phyloP scores from a whole-genome alignment of 2,329 filamentous ascomycete genomes.

The Fusarium abutilonis region DNA sequence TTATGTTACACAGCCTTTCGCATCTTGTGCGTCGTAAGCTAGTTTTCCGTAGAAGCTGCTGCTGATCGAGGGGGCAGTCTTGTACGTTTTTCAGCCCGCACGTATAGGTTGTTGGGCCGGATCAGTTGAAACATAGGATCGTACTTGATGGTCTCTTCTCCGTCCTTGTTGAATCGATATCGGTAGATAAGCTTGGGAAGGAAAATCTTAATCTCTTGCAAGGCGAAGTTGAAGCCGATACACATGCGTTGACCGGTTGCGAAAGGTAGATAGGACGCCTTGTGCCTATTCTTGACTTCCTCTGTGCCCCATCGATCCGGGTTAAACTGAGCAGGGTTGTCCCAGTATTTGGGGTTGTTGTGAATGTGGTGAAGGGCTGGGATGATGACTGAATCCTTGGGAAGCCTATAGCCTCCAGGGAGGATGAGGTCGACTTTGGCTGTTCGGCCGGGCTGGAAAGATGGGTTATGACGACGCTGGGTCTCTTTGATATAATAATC shows the following conservation, averaged over 20 bases:
- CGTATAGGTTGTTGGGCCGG: slow-evolving; percentile 64
- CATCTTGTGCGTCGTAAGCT: not conserved
- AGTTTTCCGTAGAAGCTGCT: not conserved
- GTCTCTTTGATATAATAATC: slow-evolving; percentile 70
- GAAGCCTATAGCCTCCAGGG: slow-evolving; percentile 66
- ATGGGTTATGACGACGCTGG: slow-evolving; percentile 67
- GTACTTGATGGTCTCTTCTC: slow-evolving; percentile 63
- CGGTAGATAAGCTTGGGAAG: slow-evolving; percentile 66
- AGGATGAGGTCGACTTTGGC: slow-evolving; percentile 65
- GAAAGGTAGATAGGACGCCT: slow-evolving; percentile 67
- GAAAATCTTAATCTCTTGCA: slow-evolving; percentile 69
- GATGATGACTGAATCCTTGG: slow-evolving; percentile 62
- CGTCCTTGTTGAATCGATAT: slow-evolving; percentile 63
- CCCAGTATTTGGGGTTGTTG: slow-evolving; percentile 65
- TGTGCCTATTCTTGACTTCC: slow-evolving; percentile 61
- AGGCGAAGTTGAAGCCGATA: slow-evolving; percentile 71
- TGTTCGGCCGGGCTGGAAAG: slow-evolving; percentile 69
- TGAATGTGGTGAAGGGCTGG: slow-evolving; percentile 61
- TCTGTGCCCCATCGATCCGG: slow-evolving; percentile 68
- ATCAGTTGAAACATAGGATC: slow-evolving; percentile 69
- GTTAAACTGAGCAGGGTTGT: slow-evolving; percentile 66
- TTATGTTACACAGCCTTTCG: no score
- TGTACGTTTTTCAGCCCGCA: slow-evolving; percentile 58
- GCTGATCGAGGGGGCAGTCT: slow-evolving; percentile 54
- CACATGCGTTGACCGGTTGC: slow-evolving; percentile 66